These are phyloP conservation scores for Leucosporidium yakuticum DNA, from an alignment of 768 basidiomycete genomes.

Conservation along the genomic window DNA sequence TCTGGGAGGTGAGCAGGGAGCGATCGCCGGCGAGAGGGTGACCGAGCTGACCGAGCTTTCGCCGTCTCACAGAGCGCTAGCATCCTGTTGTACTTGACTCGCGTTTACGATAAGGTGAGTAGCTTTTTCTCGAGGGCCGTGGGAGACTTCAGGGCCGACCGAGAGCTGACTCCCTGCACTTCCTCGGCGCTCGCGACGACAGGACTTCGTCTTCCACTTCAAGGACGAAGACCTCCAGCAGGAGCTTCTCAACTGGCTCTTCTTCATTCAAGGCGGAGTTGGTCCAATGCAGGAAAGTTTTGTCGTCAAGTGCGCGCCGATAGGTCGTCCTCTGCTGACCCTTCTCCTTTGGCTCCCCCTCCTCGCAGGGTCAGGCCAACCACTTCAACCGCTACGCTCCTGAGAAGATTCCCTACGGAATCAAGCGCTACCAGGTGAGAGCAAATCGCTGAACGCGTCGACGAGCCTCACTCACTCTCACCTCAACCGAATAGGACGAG, in stretches of 20 bases:
- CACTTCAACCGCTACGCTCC: conserved; percentile 37
- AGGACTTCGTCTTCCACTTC: conserved; percentile 28
- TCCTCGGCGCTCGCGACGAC: too few relatives aligned
- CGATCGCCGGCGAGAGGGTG: background rate
- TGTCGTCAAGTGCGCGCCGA: too few relatives aligned
- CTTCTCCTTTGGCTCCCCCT: too few relatives aligned
- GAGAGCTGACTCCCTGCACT: too few relatives aligned
- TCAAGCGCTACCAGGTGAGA: conserved; percentile 13
- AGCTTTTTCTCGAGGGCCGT: too few relatives aligned
- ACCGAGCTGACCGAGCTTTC: background rate
- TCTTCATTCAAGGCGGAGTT: conserved; percentile 21
- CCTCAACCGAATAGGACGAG: conserved; percentile 20
- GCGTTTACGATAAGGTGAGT: conserved; percentile 18
- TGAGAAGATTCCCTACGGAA: conserved; percentile 35
- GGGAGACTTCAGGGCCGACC: too few relatives aligned
- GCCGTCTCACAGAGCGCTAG: conserved; percentile 3
- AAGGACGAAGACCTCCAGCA: conserved; percentile 13
- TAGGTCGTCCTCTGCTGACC: too few relatives aligned
- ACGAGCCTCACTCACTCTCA: background rate
- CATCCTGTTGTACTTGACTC: conserved; percentile 28
- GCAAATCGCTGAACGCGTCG: too few relatives aligned
- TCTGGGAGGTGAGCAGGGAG: conserved; percentile 23
- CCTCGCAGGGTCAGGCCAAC: conserved; percentile 22
- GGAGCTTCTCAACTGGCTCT: conserved; percentile 22
- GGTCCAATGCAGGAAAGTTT: conserved; percentile 24